Conservation (phyloP, 2,329 filamentous ascomycete species). For the Talaromyces sp. region DNA sequence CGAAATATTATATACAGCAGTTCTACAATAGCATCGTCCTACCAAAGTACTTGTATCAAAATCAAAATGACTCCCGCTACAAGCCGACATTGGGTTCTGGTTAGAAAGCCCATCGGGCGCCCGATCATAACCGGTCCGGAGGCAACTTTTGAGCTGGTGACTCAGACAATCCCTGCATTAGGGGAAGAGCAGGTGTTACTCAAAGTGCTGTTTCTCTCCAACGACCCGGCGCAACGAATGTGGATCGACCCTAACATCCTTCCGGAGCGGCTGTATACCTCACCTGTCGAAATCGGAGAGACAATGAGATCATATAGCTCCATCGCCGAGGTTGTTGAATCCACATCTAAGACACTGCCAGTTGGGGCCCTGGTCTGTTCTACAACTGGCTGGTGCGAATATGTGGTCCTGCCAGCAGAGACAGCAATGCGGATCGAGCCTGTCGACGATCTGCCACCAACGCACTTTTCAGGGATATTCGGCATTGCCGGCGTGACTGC, state of each 20-base stretch:
- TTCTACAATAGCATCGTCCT: not conserved
- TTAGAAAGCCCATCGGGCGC: conserved; percentile 33
- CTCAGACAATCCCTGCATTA: conserved; percentile 28
- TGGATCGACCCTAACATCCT: conserved; percentile 44
- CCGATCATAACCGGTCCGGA: conserved; percentile 22
- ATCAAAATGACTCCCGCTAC: not conserved
- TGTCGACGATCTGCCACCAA: conserved; percentile 34
- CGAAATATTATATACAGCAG: not conserved
- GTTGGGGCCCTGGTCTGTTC: conserved; percentile 34
- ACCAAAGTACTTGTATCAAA: not conserved
- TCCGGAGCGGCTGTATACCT: conserved; percentile 43
- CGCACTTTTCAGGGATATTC: conserved; percentile 46
- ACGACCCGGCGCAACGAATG: conserved; percentile 50
- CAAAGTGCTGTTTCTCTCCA: conserved; percentile 46
- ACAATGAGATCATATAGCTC: conserved; percentile 32
- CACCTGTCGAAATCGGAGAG: conserved; percentile 39
- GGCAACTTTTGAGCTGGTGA: not conserved
- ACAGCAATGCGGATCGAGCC: conserved; percentile 24
- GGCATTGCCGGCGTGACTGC: conserved; percentile 33
- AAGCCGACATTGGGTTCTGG: conserved; percentile 42
- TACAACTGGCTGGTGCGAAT: conserved; percentile 38
- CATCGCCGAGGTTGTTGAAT: conserved; percentile 35
- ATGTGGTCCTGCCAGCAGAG: conserved; percentile 33
- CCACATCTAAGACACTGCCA: conserved; percentile 23
- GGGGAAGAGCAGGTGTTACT: conserved; percentile 42